Evolutionary conservation across 2,329 filamentous ascomycete genomes (phyloP), one percentile per base, ranked within the genome.

Genomic region (Diaporthe helianthi): DNA sequence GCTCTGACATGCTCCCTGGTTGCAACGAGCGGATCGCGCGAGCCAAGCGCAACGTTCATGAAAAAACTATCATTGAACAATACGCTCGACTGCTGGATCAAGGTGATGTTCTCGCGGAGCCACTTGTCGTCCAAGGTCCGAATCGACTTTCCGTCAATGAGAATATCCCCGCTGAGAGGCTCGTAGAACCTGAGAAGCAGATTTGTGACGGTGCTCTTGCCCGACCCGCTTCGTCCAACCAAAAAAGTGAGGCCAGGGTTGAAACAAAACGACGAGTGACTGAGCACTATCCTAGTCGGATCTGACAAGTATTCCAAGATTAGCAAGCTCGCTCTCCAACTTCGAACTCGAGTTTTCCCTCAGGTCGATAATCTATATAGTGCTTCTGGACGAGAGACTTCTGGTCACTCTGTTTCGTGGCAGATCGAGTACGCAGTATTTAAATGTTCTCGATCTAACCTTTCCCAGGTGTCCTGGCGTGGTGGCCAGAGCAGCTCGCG

Each of bases 141-240:
- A 2, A 96, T 80, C 0, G 87, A 80, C 1, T 85, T 77, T 0
- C 87, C 89, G 75, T 97, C 93, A 12, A 98, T 81, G 0, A 85
- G 77, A 19, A 98, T 89, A 0, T 44, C 64, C 4, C 94, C 95
- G 0, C 81, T 81, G 0, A 81, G 78, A 0, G 92, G 88, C 8
- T 87, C 82, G 76, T 98, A 97, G 74, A 97, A 92, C 15, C 90
- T 88, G 63, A 94, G 84, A 0, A 98, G 83, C 0, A 98, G 84
- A 76, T 93, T 93, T 1, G 91, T 90, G 1, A 98, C 76, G 0
- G 95, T 98, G 74, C 93, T 97, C 78, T 98, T 98, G 0, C 95
- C 95, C 2, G 93, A 97, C 0, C 96, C 96, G 75, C 93, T 97
- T 74, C 86, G 87, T 0, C 95, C 96, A 61, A 98, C 88, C 2